Conservation (phyloP, 2,329 filamentous ascomycete genomes). For the Teratosphaeria destructans region DNA sequence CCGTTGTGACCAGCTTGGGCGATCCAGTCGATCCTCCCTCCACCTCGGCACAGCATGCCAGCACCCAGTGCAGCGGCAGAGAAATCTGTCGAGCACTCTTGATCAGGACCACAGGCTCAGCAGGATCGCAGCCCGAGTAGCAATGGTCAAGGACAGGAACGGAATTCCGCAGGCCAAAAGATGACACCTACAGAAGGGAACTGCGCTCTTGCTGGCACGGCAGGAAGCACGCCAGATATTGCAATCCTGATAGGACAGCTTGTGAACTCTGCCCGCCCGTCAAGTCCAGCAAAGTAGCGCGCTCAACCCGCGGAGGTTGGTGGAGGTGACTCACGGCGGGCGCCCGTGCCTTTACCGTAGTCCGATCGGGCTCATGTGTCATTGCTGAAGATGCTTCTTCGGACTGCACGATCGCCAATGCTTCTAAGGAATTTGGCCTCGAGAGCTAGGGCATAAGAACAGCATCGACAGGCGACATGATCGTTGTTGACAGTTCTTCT, state of each 20-base stretch:
- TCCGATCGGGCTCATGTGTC: not conserved
- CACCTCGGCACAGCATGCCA: not conserved
- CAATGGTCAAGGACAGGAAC: not conserved
- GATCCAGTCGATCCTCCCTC: not conserved
- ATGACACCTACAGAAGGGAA: not conserved
- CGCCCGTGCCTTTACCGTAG: not conserved
- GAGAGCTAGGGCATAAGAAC: not conserved
- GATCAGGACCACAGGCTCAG: not conserved
- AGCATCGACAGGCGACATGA: not conserved
- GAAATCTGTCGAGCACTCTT: not conserved
- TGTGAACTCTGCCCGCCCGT: not conserved
- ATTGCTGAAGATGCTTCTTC: not conserved
- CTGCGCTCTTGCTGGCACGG: not conserved
- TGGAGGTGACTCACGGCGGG: not conserved
- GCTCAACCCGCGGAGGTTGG: not conserved
- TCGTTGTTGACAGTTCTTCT: not conserved
- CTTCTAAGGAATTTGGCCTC: not conserved
- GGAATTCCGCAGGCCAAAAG: not conserved
- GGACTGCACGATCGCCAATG: not conserved
- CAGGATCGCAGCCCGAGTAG: not conserved
- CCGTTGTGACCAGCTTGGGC: not conserved
- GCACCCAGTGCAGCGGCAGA: not conserved
- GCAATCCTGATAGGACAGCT: not conserved
- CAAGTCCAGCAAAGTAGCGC: not conserved
- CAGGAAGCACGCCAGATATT: not conserved